Conservation (phyloP, 257 asterid genomes). For the Thymus quinquecostatus region DNA sequence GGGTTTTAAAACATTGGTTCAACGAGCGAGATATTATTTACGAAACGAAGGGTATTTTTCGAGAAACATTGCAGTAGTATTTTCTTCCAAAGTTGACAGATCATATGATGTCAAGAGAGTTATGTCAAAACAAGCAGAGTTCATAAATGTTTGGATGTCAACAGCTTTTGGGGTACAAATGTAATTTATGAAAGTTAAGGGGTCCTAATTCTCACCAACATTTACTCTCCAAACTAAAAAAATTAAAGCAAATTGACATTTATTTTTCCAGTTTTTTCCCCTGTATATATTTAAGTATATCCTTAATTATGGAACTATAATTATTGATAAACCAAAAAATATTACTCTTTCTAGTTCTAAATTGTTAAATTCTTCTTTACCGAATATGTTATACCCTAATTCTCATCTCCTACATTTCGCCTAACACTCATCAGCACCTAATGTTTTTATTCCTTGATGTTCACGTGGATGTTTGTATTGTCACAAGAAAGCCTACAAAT, state of each 20-base stretch:
- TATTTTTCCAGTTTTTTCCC: no score
- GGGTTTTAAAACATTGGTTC: no score
- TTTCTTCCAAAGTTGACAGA: not conserved
- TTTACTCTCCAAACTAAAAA: not conserved
- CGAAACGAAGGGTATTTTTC: no score
- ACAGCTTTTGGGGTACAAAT: not conserved
- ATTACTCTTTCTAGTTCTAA: no score
- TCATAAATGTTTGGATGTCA: not conserved
- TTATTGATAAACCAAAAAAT: no score
- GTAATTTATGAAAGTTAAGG: not conserved
- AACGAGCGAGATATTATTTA: no score
- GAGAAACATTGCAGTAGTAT: not conserved
- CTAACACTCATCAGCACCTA: not conserved
- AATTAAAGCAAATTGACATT: no score
- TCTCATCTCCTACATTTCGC: not conserved
- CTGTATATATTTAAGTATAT: not conserved
- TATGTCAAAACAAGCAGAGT: not conserved
- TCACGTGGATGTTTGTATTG: conserved; percentile 1
- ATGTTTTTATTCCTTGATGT: not conserved
- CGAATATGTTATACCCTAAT: not conserved
- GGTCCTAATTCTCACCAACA: not conserved
- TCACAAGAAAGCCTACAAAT: not conserved
- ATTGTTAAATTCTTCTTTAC: no score
- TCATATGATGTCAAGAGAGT: not conserved
- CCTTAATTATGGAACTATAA: not conserved